Evolutionary conservation across 164 flowering plant genomes (phyloP).

Genomic region (Piper betle): DNA sequence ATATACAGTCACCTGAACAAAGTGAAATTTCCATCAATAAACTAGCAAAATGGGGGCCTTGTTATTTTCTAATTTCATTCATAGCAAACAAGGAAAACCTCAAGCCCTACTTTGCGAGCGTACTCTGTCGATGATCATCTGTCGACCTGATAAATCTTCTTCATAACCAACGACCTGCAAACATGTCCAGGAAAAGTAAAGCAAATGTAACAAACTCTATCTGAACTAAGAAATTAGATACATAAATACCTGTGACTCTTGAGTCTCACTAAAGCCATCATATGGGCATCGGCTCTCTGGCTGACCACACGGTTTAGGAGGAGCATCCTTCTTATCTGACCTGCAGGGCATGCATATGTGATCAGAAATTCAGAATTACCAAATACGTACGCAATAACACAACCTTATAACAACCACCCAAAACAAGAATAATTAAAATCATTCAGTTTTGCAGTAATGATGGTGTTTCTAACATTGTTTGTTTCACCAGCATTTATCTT

Average conservation of each 20-base stretch:
- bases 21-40: too few relatives aligned
- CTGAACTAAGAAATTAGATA: background rate
- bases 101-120: constrained; percentile 50
- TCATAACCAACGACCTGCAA: constrained; percentile 88
- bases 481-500: too few relatives aligned
- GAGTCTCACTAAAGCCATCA: constrained; percentile 89
- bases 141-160: constrained; percentile 87
- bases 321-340: constrained; percentile 31
- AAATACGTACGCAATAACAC: background rate
- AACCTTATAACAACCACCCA: background rate
- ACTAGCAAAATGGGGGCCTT: too few relatives aligned
- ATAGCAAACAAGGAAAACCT: constrained; percentile 1
- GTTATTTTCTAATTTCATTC: background rate
- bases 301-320: constrained; percentile 17
- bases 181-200: background rate
- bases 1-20: too few relatives aligned
- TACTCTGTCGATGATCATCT: constrained; percentile 83
- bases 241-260: constrained; percentile 77
- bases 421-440: background rate
- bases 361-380: background rate
- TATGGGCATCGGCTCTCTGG: constrained; percentile 24
- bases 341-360: constrained; percentile 19
- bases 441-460: background rate
- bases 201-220: background rate
- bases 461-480: too few relatives aligned